A percentile compares a stretch with the other conserved stretches of the same genome.
Evolutionary conservation across 2,329 filamentous ascomycete genomes (phyloP).

Genomic region (Fusarium protoensiforme): DNA sequence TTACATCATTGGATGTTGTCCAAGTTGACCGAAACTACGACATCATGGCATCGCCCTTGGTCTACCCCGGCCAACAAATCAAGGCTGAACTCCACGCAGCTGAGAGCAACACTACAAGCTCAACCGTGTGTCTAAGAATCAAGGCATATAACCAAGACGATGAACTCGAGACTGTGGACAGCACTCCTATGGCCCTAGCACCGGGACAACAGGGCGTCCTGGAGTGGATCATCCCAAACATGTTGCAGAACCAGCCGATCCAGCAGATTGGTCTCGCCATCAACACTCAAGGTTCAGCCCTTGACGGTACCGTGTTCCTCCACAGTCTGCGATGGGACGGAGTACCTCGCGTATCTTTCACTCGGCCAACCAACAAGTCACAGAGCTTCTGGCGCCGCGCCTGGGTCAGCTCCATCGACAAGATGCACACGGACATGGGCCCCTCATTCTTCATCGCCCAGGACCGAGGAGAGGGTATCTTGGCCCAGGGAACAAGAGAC

Average conservation of each 20-base stretch:
- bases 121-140: background rate
- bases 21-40: conserved; percentile 8
- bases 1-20: background rate
- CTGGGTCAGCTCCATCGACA: conserved; percentile 1
- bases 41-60: conserved; percentile 2
- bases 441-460: conserved; percentile 3
- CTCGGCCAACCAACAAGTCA: background rate
- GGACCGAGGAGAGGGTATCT: background rate
- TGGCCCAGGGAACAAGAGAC: background rate
- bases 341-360: background rate
- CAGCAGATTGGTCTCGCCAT: conserved; percentile 3
- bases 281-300: background rate
- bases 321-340: conserved; percentile 3
- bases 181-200: background rate
- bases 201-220: background rate
- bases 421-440: conserved; percentile 2
- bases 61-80: background rate
- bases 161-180: background rate
- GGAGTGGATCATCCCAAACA: conserved; percentile 1
- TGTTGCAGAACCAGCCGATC: background rate
- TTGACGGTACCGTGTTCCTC: background rate
- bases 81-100: background rate
- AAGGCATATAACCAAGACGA: conserved; percentile 1
- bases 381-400: conserved; percentile 7
- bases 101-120: background rate